Evolutionary conservation across 2,329 filamentous ascomycete genomes (phyloP), one percentile per base, ranked within the genome.

Genomic region (Pyricularia grisea): DNA sequence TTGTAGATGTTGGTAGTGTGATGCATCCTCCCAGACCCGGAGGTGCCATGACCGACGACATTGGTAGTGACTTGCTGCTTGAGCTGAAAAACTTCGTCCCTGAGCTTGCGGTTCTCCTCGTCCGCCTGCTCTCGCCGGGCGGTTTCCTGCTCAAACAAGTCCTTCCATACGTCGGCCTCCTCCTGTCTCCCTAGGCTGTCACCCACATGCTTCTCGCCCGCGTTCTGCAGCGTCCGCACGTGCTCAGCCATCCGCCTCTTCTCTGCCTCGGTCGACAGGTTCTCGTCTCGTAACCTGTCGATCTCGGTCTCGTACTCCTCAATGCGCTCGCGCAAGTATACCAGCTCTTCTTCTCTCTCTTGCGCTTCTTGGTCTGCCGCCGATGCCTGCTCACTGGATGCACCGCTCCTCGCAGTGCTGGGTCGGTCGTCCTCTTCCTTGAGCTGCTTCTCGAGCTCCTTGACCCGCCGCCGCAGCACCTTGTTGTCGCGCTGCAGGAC

Each of bases 401-500:
- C 77, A 9, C 79, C 80, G 69, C 86, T 88, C 17, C 81, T 81
- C 14, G 87, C 86, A 1, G 88, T 90, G 65, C 85, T 85, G 0
- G 88, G 88, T 6, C 88, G 84, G 65, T 89, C 87, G 36, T 90
- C 88, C 65, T 89, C 86, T 36, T 89, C 87, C 69, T 88, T 87
- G 14, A 94, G 79, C 74, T 91, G 90, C 76, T 92, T 92, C 79
- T 98, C 94, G 65, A 98, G 80, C 74, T 97, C 93, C 74, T 94
- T 92, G 70, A 97, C 85, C 72, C 91, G 90, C 71, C 91, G 89
- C 27, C 93, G 89, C 69, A 98, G 79, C 25, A 89, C 84, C 77
- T 96, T 95, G 76, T 93, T 95, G 75, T 99, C 95, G 72, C 96
- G 92, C 78, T 97, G 93, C 70, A 95, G 85, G 50, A 95, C 92